A percentile compares a stretch with the other conserved stretches of the same genome.
Evolutionary conservation across 176 grass and related monocot species (phyloP).

Genomic region (Juncus inflexus): DNA sequence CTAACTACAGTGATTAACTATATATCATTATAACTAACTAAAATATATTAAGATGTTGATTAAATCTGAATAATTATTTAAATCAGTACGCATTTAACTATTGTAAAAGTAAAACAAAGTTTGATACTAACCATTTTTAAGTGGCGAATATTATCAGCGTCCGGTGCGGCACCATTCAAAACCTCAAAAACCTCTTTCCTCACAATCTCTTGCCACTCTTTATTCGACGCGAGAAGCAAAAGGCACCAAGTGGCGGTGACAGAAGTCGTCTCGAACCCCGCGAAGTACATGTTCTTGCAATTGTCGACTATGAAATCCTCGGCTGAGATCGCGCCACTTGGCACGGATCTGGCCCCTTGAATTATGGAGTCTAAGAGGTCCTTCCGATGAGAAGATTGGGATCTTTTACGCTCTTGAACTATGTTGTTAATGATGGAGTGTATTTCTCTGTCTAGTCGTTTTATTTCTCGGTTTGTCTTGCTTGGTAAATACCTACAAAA

Average conservation of each 20-base stretch:
- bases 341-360: constrained; percentile 32
- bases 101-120: background rate
- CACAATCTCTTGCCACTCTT: constrained; percentile 50
- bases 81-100: background rate
- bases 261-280: constrained; percentile 58
- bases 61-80: background rate
- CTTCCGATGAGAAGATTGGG: background rate
- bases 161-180: constrained; percentile 24
- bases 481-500: constrained; percentile 52
- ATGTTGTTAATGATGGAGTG: constrained; percentile 38
- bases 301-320: constrained; percentile 74
- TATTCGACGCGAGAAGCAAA: constrained; percentile 64
- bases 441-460: constrained; percentile 39
- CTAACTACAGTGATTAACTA: background rate
- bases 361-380: constrained; percentile 63
- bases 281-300: constrained; percentile 88
- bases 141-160: constrained; percentile 44
- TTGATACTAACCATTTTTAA: constrained; percentile 48
- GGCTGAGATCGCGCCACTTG: background rate
- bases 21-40: background rate
- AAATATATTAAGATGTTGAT: background rate
- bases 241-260: constrained; percentile 60
- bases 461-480: constrained; percentile 62
- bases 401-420: constrained; percentile 32
- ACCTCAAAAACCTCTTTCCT: constrained; percentile 40